These are phyloP conservation scores for Thielaviopsis populi DNA, from an alignment of 2,329 filamentous ascomycete species.

Conservation along the genomic window DNA sequence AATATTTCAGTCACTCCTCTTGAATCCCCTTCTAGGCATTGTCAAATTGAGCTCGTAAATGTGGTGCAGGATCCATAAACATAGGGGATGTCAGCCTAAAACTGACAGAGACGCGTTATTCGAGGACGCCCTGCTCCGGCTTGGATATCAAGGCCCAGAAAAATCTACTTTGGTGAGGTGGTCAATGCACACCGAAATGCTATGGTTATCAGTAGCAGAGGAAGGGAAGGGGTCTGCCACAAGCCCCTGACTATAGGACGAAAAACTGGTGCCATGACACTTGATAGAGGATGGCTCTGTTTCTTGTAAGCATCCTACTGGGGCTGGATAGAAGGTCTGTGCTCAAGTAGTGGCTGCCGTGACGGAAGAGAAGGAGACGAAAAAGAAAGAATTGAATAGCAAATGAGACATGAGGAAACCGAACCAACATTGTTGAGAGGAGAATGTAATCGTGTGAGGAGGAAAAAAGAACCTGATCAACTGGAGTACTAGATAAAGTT, in stretches of 20 bases:
- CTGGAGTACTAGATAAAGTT: too few species aligned
- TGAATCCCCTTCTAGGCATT: background rate
- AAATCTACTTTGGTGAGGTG: background rate
- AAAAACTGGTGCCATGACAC: background rate
- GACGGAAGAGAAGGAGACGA: background rate
- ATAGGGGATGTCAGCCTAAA: background rate
- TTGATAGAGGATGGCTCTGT: background rate
- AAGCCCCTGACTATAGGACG: background rate
- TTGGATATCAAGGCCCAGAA: background rate
- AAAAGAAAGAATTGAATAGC: background rate
- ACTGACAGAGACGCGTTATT: constrained; percentile 1
- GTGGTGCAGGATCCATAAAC: background rate
- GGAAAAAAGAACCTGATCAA: too few species aligned
- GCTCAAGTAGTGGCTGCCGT: background rate
- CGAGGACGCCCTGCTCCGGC: background rate
- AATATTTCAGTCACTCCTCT: background rate
- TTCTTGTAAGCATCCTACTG: constrained; percentile 1
- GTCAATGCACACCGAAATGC: background rate
- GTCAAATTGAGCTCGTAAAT: background rate
- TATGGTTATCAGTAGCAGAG: background rate
- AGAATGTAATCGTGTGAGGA: too few species aligned
- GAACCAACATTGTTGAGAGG: background rate
- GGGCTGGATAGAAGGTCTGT: constrained; percentile 1
- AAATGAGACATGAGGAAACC: background rate
- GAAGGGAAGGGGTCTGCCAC: background rate